These are phyloP conservation scores for Hortaea sp. DNA, from an alignment of 2,329 filamentous ascomycete species.

Conservation along the genomic window DNA sequence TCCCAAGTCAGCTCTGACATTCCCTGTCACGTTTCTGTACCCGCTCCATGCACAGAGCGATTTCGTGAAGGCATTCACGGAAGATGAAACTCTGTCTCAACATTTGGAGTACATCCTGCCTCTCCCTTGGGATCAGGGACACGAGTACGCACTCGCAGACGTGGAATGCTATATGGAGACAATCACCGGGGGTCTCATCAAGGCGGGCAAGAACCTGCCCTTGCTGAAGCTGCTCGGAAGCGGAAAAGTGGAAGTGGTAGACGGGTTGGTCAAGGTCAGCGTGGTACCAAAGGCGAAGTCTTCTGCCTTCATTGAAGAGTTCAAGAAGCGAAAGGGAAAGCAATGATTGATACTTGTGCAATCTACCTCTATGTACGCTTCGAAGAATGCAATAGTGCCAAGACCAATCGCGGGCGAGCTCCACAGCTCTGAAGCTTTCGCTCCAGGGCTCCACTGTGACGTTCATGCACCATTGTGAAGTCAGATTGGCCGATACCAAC, in stretches of 20 bases:
- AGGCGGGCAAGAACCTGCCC: constrained; percentile 75
- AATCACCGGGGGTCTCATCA: constrained; percentile 65
- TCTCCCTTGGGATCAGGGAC: constrained; percentile 67
- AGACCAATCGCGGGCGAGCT: not conserved
- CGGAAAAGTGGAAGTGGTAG: constrained; percentile 76
- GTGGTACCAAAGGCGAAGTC: constrained; percentile 66
- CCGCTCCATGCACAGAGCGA: constrained; percentile 73
- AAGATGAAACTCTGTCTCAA: constrained; percentile 63
- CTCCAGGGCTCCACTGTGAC: not conserved
- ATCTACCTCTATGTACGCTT: not conserved
- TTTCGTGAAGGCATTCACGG: constrained; percentile 79
- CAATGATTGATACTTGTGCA: not conserved
- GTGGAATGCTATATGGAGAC: constrained; percentile 93
- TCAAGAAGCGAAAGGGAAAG: constrained; percentile 57
- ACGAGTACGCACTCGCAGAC: constrained; percentile 52
- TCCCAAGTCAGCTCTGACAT: constrained; percentile 58
- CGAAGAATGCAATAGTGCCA: too few relatives aligned
- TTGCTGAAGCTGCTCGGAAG: constrained; percentile 64
- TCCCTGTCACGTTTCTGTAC: constrained; percentile 79
- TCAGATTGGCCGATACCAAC: not conserved
- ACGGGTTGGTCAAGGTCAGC: constrained; percentile 73
- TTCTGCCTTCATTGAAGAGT: constrained; percentile 69
- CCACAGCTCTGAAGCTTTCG: not conserved
- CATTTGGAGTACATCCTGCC: constrained; percentile 82
- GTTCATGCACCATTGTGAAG: not conserved